Base-by-base conservation (phyloP, 2,329 filamentous ascomycete genomes). In the Aspergillus neotritici region DNA sequence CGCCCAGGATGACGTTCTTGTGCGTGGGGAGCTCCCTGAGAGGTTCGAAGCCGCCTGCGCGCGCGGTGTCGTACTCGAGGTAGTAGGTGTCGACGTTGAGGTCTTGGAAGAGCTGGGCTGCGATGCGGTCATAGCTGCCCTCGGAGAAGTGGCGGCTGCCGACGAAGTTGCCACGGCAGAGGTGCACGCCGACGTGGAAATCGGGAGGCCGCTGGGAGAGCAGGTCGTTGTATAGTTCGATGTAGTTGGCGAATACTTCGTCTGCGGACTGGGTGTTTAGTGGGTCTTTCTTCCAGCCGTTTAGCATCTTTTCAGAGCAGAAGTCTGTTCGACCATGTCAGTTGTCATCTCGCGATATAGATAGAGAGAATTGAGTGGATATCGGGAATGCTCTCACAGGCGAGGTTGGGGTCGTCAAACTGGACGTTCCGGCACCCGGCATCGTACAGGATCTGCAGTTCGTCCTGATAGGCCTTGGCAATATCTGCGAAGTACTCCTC, bases 151-250 rank as follows among this genome's bases (percentile, higher is more conserved):
- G 78, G 21, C 80, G 74, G 14, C 77, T 78, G 42, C 78, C 77
- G 50, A 82, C 79, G 63, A 84, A 84, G 68, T 84, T 85, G 37
- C 67, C 69, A 46, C 62, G 76, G 74, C 86, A 89, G 40, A 89
- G 72, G 60, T 90, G 86, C 12, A 90, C 82, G 35, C 86, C 86
- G 3, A 86, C 76, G 64, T 88, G 84, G 73, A 89, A 78, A 59
- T 89, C 84, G 2, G 72, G 62, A 0, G 84, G 83, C 0, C 79
- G 69, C 55, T 78, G 76, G 55, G 73, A 69, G 58, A 87, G 74
- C 56, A 75, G 79, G 63, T 85, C 81, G 62, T 89, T 89, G 73
- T 89, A 89, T 52, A 87, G 78, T 48, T 76, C 73, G 62, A 90
- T 84, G 67, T 90, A 90, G 21, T 82, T 78, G 54, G 87, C 82